Percentiles rank a stretch among this genome's conserved stretches.
These are phyloP conservation scores for Ogataea methylovora DNA, from an alignment of 805 yeast species.

Conservation along the genomic window DNA sequence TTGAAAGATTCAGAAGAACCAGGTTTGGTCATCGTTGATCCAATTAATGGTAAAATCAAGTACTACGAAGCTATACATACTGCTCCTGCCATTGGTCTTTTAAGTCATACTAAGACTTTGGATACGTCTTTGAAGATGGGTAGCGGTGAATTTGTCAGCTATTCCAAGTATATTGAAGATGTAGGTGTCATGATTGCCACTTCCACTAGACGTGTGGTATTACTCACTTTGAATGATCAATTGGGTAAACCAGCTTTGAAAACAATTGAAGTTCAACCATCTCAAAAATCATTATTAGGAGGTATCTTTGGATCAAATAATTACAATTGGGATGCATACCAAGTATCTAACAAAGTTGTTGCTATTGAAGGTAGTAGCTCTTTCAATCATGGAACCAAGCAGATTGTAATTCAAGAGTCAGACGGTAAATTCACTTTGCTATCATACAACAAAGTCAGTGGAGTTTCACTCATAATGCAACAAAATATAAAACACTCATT, in stretches of 20 bases:
- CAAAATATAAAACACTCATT: constrained; percentile 14
- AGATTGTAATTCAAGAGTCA: constrained; percentile 37
- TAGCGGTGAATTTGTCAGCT: constrained; percentile 47
- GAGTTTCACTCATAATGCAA: constrained; percentile 20
- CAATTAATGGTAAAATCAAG: constrained; percentile 47
- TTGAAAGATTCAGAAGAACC: constrained; percentile 43
- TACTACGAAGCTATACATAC: constrained; percentile 72
- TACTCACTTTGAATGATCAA: constrained; percentile 58
- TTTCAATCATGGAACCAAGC: constrained; percentile 41
- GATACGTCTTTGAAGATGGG: constrained; percentile 32
- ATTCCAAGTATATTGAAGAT: constrained; percentile 58
- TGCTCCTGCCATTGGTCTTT: constrained; percentile 56
- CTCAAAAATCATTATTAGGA: constrained; percentile 4
- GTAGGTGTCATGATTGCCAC: constrained; percentile 71
- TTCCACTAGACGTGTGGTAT: constrained; percentile 54
- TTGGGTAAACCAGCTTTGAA: constrained; percentile 48
- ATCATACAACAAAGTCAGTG: constrained; percentile 25
- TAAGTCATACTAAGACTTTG: constrained; percentile 26
- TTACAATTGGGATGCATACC: constrained; percentile 14
- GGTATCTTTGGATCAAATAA: constrained; percentile 2
- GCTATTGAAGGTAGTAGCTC: constrained; percentile 49
- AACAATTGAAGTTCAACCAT: constrained; percentile 12
- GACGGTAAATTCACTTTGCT: constrained; percentile 33
- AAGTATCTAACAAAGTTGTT: constrained; percentile 39
- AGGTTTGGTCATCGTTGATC: constrained; percentile 62